phyloP scores from a whole-genome alignment of 768 basidiomycete species.

The Trametes cingulata region DNA sequence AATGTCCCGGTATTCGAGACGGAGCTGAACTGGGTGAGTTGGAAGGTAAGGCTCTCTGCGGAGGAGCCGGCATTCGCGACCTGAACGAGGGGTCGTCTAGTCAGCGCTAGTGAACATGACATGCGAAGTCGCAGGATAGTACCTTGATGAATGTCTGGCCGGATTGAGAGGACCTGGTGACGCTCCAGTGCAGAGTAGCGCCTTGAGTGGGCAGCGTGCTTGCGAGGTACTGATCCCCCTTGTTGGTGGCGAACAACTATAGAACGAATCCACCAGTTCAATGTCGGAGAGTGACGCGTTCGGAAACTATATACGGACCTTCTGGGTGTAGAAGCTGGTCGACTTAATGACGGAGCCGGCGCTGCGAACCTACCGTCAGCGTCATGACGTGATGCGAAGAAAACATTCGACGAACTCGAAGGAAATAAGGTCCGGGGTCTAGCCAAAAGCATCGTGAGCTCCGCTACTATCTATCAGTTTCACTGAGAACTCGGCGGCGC shows the following conservation, averaged over 20 bases:
- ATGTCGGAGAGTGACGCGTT: neutral
- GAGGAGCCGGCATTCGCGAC: slow-evolving; percentile 51
- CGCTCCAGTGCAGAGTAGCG: slow-evolving; percentile 65
- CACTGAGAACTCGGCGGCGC: slow-evolving; percentile 12
- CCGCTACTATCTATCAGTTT: neutral
- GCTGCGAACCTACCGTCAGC: slow-evolving; percentile 33
- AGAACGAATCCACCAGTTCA: neutral
- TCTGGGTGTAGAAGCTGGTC: slow-evolving; percentile 63
- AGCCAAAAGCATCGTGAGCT: slow-evolving; percentile 4
- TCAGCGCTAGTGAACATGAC: neutral
- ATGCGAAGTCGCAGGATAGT: neutral
- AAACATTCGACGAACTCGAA: slow-evolving; percentile 50
- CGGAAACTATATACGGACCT: slow-evolving; percentile 37
- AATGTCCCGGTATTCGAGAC: slow-evolving; percentile 47
- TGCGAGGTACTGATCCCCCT: slow-evolving; percentile 63
- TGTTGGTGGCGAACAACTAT: slow-evolving; percentile 63
- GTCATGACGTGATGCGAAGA: neutral
- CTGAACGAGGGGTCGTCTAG: slow-evolving; percentile 32
- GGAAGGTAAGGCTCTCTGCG: slow-evolving; percentile 46
- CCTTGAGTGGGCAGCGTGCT: slow-evolving; percentile 52
- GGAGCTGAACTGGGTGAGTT: slow-evolving; percentile 48
- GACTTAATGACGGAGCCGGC: slow-evolving; percentile 57
- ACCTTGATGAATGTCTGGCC: slow-evolving; percentile 62
- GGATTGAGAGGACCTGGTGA: slow-evolving; percentile 37
- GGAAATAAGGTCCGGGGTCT: slow-evolving; percentile 61